Conservation (phyloP, 148 eudicot genomes). For the Rhododendron mucronatum region DNA sequence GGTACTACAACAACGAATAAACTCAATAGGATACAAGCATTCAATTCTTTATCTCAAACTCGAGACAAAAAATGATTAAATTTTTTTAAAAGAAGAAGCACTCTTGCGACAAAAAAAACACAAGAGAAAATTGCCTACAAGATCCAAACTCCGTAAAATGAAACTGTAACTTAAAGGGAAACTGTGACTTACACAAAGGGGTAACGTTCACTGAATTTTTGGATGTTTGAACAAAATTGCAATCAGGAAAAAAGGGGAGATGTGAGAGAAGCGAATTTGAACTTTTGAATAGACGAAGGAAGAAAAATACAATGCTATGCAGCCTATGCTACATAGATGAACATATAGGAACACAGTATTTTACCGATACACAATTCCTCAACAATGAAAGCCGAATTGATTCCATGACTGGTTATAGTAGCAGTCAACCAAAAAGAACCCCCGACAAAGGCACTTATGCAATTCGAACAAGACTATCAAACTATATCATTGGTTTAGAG, state of each 20-base stretch:
- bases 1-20: no score
- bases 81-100: no score
- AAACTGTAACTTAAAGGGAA: no score
- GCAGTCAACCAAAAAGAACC: neutral
- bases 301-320: no score
- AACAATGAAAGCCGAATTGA: neutral
- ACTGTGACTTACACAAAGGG: neutral
- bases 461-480: neutral
- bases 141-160: neutral
- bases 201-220: neutral
- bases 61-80: no score
- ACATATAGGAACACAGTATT: neutral
- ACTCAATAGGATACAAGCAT: no score
- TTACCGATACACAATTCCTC: neutral
- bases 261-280: neutral
- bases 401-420: neutral
- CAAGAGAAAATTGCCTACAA: neutral
- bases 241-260: neutral
- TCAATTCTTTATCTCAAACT: neutral
- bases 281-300: neutral
- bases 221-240: neutral
- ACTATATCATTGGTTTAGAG: neutral
- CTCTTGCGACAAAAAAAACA: no score
- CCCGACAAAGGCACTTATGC: neutral
- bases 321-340: neutral